A percentile compares a stretch with the other conserved stretches of the same genome.
Conservation (phyloP, 2,329 filamentous ascomycete genomes). For the Eutypella sp. region DNA sequence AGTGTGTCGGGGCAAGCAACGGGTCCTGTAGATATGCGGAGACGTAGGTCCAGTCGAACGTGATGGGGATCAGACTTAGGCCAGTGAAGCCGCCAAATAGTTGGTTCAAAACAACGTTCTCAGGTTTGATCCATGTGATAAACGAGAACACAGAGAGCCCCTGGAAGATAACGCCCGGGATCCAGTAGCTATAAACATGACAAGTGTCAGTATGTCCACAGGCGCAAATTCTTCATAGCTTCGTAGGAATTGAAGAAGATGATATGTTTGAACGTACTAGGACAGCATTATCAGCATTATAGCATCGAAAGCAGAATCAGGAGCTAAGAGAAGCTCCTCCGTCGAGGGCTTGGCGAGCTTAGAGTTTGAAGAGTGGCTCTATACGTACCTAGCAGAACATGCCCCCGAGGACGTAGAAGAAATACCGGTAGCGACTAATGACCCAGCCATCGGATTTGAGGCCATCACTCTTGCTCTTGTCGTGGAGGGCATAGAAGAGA, state of each 20-base stretch:
- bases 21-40: constrained; percentile 31
- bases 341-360: no score
- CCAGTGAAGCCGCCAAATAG: constrained; percentile 44
- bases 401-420: constrained; percentile 34
- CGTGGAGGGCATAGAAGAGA: constrained; percentile 41
- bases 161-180: constrained; percentile 46
- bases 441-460: constrained; percentile 37
- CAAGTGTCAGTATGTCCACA: no score
- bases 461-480: constrained; percentile 35
- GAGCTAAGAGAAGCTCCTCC: no score
- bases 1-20: constrained; percentile 28
- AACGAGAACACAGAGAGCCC: constrained; percentile 44
- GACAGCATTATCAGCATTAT: no score
- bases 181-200: no score
- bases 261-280: no score
- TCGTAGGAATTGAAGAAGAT: no score
- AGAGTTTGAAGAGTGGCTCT: no score
- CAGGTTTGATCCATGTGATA: constrained; percentile 42
- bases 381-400: constrained; percentile 46
- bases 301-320: no score
- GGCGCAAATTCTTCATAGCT: no score
- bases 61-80: constrained; percentile 37
- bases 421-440: constrained; percentile 42
- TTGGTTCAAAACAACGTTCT: constrained; percentile 43
- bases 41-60: constrained; percentile 38